phyloP scores from a whole-genome alignment of 2,329 filamentous ascomycete genomes.

The Dothideomycetes sp. region DNA sequence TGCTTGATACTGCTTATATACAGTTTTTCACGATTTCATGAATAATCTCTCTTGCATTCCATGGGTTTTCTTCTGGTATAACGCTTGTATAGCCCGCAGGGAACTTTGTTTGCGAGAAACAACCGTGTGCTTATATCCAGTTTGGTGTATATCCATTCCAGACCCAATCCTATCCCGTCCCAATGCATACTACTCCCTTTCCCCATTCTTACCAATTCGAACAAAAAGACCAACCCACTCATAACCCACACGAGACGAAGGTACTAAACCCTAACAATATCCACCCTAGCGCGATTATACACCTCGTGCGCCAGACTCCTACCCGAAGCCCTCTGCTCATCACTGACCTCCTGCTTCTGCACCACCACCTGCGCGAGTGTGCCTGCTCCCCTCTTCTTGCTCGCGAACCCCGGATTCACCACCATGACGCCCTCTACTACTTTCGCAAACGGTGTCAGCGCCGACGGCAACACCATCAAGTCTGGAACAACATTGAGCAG shows the following conservation, averaged over 20 bases:
- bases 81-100: too few relatives aligned
- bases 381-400: slow-evolving; percentile 72
- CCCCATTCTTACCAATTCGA: too few relatives aligned
- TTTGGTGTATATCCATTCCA: too few relatives aligned
- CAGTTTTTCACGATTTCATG: too few relatives aligned
- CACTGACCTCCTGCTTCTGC: slow-evolving; percentile 49
- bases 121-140: too few relatives aligned
- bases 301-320: slow-evolving; percentile 61
- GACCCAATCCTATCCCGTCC: too few relatives aligned
- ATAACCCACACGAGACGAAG: not conserved
- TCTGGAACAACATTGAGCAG: slow-evolving; percentile 82
- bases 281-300: slow-evolving; percentile 73
- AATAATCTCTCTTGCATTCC: too few relatives aligned
- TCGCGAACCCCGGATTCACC: slow-evolving; percentile 81
- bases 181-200: too few relatives aligned
- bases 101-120: too few relatives aligned
- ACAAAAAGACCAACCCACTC: too few relatives aligned
- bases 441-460: slow-evolving; percentile 77
- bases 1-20: too few relatives aligned
- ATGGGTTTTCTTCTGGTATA: too few relatives aligned
- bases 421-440: slow-evolving; percentile 83
- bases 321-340: slow-evolving; percentile 45
- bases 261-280: slow-evolving; percentile 65
- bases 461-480: slow-evolving; percentile 70
- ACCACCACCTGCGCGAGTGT: slow-evolving; percentile 76